A percentile compares a stretch with the other conserved stretches of the same genome.
These are phyloP conservation scores for Haplographium delicatum DNA, from an alignment of 495 filamentous ascomycete species.

Conservation along the genomic window DNA sequence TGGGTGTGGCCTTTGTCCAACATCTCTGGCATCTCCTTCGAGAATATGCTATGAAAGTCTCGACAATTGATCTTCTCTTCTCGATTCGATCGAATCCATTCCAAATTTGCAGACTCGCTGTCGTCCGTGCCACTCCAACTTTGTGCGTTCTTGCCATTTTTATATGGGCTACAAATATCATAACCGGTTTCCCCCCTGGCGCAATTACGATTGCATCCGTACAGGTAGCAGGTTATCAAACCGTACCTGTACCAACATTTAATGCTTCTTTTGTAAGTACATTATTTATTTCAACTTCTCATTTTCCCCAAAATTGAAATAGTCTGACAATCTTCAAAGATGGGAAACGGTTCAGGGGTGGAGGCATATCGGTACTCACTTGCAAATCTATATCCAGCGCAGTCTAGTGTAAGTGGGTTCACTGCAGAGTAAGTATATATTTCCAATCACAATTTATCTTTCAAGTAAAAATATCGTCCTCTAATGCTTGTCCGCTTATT, in stretches of 20 bases:
- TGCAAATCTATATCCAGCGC: background rate
- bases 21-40: slow-evolving; percentile 20
- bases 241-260: slow-evolving; percentile 7
- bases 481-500: too few species aligned
- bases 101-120: slow-evolving; percentile 5
- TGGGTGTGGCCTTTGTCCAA: slow-evolving; percentile 16
- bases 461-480: too few species aligned
- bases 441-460: too few species aligned
- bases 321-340: slow-evolving; percentile 1
- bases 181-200: slow-evolving; percentile 18
- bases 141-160: slow-evolving; percentile 10
- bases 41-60: slow-evolving; percentile 14
- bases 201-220: slow-evolving; percentile 11
- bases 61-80: slow-evolving; percentile 17
- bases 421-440: slow-evolving; percentile 4
- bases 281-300: background rate
- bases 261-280: slow-evolving; percentile 18
- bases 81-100: slow-evolving; percentile 13
- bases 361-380: slow-evolving; percentile 8
- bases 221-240: background rate
- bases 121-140: slow-evolving; percentile 3
- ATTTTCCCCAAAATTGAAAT: background rate
- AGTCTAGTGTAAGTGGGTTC: slow-evolving; percentile 2
- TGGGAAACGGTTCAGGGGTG: slow-evolving; percentile 18
- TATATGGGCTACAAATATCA: slow-evolving; percentile 12